Conservation (phyloP, 2,329 filamentous ascomycete genomes). For the Coniochaeta sp. region DNA sequence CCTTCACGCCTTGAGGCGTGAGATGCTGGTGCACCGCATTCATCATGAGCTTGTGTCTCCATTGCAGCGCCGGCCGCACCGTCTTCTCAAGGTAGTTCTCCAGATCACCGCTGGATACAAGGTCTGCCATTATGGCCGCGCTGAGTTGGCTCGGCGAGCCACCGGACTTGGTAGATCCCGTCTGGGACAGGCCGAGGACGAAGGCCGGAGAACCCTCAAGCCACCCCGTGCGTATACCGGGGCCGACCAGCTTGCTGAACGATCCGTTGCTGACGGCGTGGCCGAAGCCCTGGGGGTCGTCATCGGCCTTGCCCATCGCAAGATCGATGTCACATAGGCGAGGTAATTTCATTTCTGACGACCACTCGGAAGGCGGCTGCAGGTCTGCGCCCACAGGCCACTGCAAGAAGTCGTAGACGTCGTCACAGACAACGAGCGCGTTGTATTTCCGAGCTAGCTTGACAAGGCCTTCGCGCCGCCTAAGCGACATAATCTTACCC, state of each 20-base stretch:
- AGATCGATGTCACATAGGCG: constrained; percentile 57
- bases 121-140: background rate
- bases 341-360: constrained; percentile 23
- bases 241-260: constrained; percentile 58
- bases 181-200: background rate
- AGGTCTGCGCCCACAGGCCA: constrained; percentile 45
- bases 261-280: constrained; percentile 57
- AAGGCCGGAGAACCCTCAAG: background rate
- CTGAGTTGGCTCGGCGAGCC: background rate
- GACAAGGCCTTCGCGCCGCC: constrained; percentile 59
- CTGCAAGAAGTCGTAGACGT: constrained; percentile 83
- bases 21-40: background rate
- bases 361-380: background rate
- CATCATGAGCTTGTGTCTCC: background rate
- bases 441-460: constrained; percentile 65
- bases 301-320: constrained; percentile 35
- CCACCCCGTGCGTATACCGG: constrained; percentile 16
- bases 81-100: background rate
- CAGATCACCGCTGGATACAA: background rate
- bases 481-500: constrained; percentile 67
- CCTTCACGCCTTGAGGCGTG: background rate
- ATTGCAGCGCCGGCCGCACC: background rate
- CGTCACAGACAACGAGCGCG: constrained; percentile 72
- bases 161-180: background rate
- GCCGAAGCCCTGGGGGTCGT: constrained; percentile 46